Evolutionary conservation across 2,329 filamentous ascomycete genomes (phyloP), one percentile per base, ranked within the genome.

Genomic region (Proliferodiscus dingleyae): DNA sequence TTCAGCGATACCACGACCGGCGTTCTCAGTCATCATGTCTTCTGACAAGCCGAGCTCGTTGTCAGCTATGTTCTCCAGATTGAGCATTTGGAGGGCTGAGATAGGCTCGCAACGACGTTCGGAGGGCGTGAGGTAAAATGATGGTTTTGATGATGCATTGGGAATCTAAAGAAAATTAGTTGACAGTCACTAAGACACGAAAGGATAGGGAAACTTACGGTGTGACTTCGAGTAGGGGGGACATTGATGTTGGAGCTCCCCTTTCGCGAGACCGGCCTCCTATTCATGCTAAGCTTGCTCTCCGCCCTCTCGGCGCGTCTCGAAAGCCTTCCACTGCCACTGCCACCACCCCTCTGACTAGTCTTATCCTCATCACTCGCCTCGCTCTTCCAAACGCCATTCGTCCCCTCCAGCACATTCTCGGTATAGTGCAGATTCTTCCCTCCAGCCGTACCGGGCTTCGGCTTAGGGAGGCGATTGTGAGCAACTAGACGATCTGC

Each of bases 351-450:
- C 36, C 54, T 49, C n/a, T 59, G 54, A 37, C 53, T 58, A 18
- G 45, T 48, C 34, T 44, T 57, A 21, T 59, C 58, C 40, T 59
- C 58, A 6, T 58, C 60, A 45, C 74, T 70, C 11, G 83, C 82
- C 60, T 89, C 85, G 58, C 83, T 89, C 58, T 87, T 87, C 82
- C 84, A 88, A 47, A 58, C 55, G 49, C 48, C 60, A 52, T 59
- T 63, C 15, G 75, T 73, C 18, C 77, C 65, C 46, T 89, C 88
- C 11, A 97, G 75, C 2, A 97, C 91, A 54, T 95, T 97, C 64
- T 97, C 93, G 0, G 86, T 85, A 55, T 89, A 85, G 64, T 96
- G 90, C 24, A 95, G 69, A 59, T 97, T 97, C 69, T 95, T 95
- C 30, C 90, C 90, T 0, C 83, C 82, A 26, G 80, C 79, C 1